Evolutionary conservation across 139 green algal genomes (phyloP), one percentile per base, ranked within the genome.

Genomic region (Chlamydomonas schloesseri): DNA sequence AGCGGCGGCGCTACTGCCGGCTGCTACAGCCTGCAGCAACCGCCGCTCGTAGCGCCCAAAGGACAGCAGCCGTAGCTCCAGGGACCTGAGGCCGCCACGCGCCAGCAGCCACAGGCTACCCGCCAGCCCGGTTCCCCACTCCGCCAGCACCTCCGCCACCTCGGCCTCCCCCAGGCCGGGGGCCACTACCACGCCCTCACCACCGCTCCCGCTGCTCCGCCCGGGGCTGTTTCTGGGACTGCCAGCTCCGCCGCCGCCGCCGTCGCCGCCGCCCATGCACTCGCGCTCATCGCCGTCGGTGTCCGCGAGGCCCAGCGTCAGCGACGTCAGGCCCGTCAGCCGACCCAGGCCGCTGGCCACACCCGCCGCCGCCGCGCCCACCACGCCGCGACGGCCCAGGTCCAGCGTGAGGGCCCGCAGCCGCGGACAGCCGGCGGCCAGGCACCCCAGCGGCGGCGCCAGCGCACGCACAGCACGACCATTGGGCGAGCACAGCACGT

Each of bases 11-110:
- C 28, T 62, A 24, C 29, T 31, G 42, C 64, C 78, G 33, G 64
- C 78, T 17, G 78, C 78, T 8, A 67, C 78, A 0, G 78, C 78
- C 21, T 68, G 78, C 28, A 84, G 29, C 46, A 84, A 15, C 31
- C 78, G 42, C 31, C 42, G 64, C 58, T 84, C 58, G 42, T 34
- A 67, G 5, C 2, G 18, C 1, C 64, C 64, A 23, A 84, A 84
- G 3, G 78, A 74, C 20, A 84, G 31, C 23, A 84, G 42, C 28
- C 78, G 78, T 3, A 84, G 78, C 65, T 84, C 78, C 47, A 84
- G 55, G 2, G 78, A 84, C 42, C 21, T 29, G 1, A 84, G 62
- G 29, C 71, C 71, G 10, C 64, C 78, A 5, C 20, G n/a, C 0
- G 65, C 79, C 31, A 85, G 79, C 21, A 13, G 53, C 65, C 36